phyloP scores from a whole-genome alignment of 1,284 basidiomycete genomes.

The Malassezia nana region DNA sequence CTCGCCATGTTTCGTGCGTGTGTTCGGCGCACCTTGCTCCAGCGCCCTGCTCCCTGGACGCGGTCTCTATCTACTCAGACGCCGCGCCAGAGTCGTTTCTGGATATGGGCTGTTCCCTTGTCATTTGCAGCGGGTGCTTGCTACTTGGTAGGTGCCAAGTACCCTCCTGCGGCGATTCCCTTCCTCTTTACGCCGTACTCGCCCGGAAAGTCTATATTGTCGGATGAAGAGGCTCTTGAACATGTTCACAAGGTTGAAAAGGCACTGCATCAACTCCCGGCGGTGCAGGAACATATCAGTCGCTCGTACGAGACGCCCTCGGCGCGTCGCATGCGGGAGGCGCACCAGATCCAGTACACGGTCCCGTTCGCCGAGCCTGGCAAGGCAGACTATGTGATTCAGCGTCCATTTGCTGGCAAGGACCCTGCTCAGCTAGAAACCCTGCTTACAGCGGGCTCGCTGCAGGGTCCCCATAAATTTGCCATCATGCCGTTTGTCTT shows the following conservation, averaged over 20 bases:
- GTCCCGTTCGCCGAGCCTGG: slow-evolving; percentile 19
- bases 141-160: slow-evolving; percentile 11
- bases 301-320: slow-evolving; percentile 19
- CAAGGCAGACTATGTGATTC: slow-evolving; percentile 26
- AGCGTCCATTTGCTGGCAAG: slow-evolving; percentile 62
- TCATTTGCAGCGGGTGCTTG: not conserved
- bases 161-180: slow-evolving; percentile 11
- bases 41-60: not conserved
- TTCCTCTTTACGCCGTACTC: slow-evolving; percentile 14
- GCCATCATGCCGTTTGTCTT: slow-evolving; percentile 35
- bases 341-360: slow-evolving; percentile 18
- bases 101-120: not conserved
- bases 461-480: slow-evolving; percentile 60
- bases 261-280: slow-evolving; percentile 57
- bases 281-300: slow-evolving; percentile 39
- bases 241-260: not conserved
- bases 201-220: not conserved
- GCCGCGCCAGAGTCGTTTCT: not conserved
- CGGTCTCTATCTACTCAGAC: not conserved
- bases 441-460: slow-evolving; percentile 69
- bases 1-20: not conserved
- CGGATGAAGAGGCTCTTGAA: not conserved
- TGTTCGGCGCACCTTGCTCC: not conserved
- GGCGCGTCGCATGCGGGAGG: slow-evolving; percentile 20
- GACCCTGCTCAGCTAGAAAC: slow-evolving; percentile 65